Base-by-base conservation (phyloP, 495 filamentous ascomycete species). In the Penicillium manginii region DNA sequence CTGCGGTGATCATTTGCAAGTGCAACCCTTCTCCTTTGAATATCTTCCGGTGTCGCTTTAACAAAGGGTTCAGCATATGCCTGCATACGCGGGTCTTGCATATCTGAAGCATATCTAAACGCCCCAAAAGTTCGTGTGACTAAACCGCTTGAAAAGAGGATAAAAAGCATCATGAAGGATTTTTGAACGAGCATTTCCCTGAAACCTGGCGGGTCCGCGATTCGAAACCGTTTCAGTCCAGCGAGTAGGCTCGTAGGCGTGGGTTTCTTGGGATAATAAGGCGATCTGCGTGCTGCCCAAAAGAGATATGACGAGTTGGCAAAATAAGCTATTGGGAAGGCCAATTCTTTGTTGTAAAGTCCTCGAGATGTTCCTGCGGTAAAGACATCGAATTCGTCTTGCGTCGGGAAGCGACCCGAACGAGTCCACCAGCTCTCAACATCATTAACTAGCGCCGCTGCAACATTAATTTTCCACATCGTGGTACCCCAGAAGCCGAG, bases 311-410 rank as follows among this genome's bases (percentile, higher is more conserved):
- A 59, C 8, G 56, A 39, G 2, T 59, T 59, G 5, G 52, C 11
- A 14, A 58, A 40, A 4, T 62, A 45, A 11, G 57, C 59, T 1
- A 68, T 4, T 14, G 72, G 72, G 0, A 67, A 12, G 0, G 69
- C 70, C 6, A 63, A 47, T 17, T 63, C 54, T 3, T 46, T 23
- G 17, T 65, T 47, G 57, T 74, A 73, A 5, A 73, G 21, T 7
- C 31, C 26, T 2, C 57, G 58, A 6, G 69, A 68, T 23, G 43
- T 37, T 48, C 61, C 59, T 19, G 58, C 57, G n/a, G 67, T 62
- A 22, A 73, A 59, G 6, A 67, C 69, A 59, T 79, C 73, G 12
- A 77, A n/a, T 47, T 79, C 76, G 6, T 65, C 59, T 50, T 79
- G 76, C 5, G 68, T 73, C 1, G 64, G 62, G 9, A 51, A 17